Percentiles rank a stretch among this genome's conserved stretches.
Evolutionary conservation across 768 basidiomycete genomes (phyloP).

Genomic region (Boletus tylopilopsis): DNA sequence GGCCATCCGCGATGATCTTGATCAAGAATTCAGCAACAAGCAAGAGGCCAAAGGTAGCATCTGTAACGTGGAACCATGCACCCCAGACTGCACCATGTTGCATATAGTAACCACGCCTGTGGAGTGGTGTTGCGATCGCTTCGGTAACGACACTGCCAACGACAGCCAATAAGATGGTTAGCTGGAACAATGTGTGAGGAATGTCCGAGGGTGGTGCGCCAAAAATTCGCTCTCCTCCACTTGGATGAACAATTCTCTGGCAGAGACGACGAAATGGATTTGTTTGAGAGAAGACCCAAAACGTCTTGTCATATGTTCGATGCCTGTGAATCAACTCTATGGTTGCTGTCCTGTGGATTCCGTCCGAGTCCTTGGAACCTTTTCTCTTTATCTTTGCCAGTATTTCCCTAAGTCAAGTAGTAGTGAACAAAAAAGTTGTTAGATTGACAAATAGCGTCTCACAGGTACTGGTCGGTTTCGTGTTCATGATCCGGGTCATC

Average conservation of each 20-base stretch:
- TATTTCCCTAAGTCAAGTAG: conserved; percentile 48
- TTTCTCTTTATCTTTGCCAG: conserved; percentile 53
- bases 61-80: conserved; percentile 87
- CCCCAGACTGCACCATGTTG: conserved; percentile 55
- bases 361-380: conserved; percentile 55
- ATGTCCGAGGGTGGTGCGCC: conserved; percentile 67
- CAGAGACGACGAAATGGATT: conserved; percentile 69
- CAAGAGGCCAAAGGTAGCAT: conserved; percentile 63
- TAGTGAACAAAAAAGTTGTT: conserved; percentile 2
- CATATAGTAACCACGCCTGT: conserved; percentile 69
- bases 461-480: conserved; percentile 75
- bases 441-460: conserved; percentile 25
- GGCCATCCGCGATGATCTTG: conserved; percentile 92
- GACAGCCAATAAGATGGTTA: conserved; percentile 69
- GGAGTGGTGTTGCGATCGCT: conserved; percentile 76
- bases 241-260: conserved; percentile 79
- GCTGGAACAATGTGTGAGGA: conserved; percentile 69
- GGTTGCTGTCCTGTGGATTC: conserved; percentile 65
- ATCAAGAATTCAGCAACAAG: conserved; percentile 81
- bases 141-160: conserved; percentile 81
- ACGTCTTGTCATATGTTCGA: conserved; percentile 84
- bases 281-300: conserved; percentile 86
- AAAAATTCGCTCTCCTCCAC: conserved; percentile 82
- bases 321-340: conserved; percentile 87
- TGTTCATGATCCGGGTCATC: conserved; percentile 42